phyloP scores from a whole-genome alignment of 73 alveolate species.

The Paramecium sexaurelia region DNA sequence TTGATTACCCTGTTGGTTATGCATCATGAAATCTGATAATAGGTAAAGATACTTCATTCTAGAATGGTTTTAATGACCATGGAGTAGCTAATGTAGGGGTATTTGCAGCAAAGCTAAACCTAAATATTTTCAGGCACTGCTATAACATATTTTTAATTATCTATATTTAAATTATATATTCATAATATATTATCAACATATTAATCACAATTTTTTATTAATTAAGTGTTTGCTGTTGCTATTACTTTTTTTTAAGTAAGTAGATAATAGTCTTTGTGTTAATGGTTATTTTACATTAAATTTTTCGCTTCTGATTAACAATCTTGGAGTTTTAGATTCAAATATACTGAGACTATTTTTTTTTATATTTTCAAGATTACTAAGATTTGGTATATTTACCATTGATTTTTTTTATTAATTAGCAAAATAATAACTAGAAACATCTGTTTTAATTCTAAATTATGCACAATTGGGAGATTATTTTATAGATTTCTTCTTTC shows the following conservation, averaged over 20 bases:
- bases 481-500: background rate
- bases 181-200: background rate
- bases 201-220: background rate
- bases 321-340: background rate
- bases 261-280: background rate
- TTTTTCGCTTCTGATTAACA: background rate
- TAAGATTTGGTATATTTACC: background rate
- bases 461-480: background rate
- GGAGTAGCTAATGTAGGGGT: background rate
- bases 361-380: background rate
- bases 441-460: background rate
- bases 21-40: conserved; percentile 32
- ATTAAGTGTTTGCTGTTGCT: background rate
- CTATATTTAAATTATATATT: background rate
- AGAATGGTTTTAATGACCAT: conserved; percentile 50
- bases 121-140: background rate
- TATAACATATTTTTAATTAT: background rate
- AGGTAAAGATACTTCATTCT: conserved; percentile 7
- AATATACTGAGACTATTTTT: background rate
- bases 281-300: background rate
- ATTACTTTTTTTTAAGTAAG: background rate
- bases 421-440: conserved; percentile 3
- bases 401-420: background rate
- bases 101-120: conserved; percentile 20
- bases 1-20: background rate